Evolutionary conservation across 257 asterid genomes (phyloP), one percentile per base, ranked within the genome.

Genomic region (Jacaranda mimosifolia): DNA sequence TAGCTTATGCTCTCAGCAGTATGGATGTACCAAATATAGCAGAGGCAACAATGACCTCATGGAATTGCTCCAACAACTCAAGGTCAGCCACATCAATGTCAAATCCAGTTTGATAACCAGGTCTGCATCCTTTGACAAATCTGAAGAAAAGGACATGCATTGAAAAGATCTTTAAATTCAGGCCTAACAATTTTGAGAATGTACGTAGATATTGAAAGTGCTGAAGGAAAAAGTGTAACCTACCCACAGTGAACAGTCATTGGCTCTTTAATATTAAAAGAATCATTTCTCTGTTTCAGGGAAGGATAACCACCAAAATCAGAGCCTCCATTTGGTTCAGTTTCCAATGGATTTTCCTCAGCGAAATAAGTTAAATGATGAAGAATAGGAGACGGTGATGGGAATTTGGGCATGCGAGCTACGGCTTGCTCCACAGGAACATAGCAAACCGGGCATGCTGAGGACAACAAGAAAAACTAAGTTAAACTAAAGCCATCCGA

Each of bases 191-290:
- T 49, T 26, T 74, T 32, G 40, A 17, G 63, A 10, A 40, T 32
- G 49, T 5, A 19, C 12, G 52, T 14, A 15, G 0, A 57, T 14
- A 57, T n/a, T 74, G 58, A 52, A 32, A 62, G 59, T 45, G 36
- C 51, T n/a, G 52, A 15, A 36, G 74, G 59, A 48, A 55, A 69
- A 77, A 65, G 68, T 78, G 73, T 69, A 64, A 81, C 98, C 81
- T 79, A 93, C 99, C 99, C 99, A 80, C 98, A 96, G 85, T 93
- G 97, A 81, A 96, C 93, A 17, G 94, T 87, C 98, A 96, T 96
- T 35, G 97, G 88, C 85, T 90, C 86, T 75, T 81, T 73, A 76
- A 96, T 85, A 75, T 84, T 77, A 77, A 88, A 93, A 79, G 93
- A 96, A 58, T 85, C 90, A 69, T 90, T 86, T 80, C 98, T 91